Evolutionary conservation across 108 stramenopile genomes (phyloP).

Genomic region (Skeletonema potamos): DNA sequence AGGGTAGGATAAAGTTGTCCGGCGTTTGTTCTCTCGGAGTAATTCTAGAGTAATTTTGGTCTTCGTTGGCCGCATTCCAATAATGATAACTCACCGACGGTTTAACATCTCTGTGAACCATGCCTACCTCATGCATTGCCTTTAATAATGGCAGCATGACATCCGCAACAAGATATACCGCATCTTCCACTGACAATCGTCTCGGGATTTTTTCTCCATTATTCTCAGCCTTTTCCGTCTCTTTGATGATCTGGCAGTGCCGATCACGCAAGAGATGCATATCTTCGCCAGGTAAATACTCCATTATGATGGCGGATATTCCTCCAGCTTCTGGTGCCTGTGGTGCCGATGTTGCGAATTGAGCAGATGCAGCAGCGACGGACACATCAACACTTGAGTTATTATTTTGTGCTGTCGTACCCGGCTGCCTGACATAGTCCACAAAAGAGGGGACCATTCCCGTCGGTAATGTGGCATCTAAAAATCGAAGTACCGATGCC

Average conservation of each 20-base stretch:
- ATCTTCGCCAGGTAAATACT: constrained; percentile 81
- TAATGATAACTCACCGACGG: constrained; percentile 41
- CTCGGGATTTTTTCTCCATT: constrained; percentile 14
- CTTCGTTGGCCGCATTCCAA: neutral
- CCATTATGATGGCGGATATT: constrained; percentile 79
- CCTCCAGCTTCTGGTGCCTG: constrained; percentile 9
- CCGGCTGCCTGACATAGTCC: constrained; percentile 53
- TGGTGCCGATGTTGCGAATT: neutral
- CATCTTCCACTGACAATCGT: constrained; percentile 63
- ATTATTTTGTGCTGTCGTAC: neutral
- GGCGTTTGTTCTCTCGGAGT: constrained; percentile 12
- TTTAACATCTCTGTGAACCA: constrained; percentile 88
- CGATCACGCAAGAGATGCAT: constrained; percentile 78
- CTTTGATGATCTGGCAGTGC: constrained; percentile 22
- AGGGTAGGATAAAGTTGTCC: constrained; percentile 14
- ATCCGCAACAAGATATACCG: constrained; percentile 77
- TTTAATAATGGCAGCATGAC: constrained; percentile 77
- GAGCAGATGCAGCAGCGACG: neutral
- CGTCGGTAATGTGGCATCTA: constrained; percentile 45
- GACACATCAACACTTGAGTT: neutral
- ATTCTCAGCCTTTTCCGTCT: constrained; percentile 8
- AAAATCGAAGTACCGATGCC: constrained; percentile 69
- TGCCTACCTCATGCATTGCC: constrained; percentile 77
- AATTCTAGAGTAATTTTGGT: constrained; percentile 11
- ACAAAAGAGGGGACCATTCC: constrained; percentile 73